phyloP scores from a whole-genome alignment of 2,329 filamentous ascomycete species.

The Epichloe scottii region DNA sequence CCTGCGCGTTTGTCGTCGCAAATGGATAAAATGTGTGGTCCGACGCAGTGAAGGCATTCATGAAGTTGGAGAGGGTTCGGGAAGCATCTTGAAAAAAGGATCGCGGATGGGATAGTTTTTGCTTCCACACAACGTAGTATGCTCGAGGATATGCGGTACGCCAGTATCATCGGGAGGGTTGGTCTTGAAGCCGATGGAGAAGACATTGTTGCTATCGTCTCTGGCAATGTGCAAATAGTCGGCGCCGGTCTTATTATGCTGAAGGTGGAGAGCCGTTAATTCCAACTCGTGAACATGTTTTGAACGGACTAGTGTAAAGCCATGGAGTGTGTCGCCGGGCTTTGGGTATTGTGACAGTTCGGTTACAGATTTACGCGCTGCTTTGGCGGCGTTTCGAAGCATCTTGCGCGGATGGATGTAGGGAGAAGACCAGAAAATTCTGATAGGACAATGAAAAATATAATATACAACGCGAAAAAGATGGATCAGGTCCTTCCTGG shows the following conservation, averaged over 20 bases:
- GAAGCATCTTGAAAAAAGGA: conserved; percentile 99
- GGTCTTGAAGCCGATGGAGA: conserved; percentile 98
- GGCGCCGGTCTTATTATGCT: conserved; percentile 89
- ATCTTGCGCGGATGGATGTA: conserved; percentile 20
- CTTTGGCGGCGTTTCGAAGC: conserved; percentile 40
- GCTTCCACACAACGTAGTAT: conserved; percentile 92
- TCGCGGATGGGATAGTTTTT: conserved; percentile 95
- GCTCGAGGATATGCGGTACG: conserved; percentile 92
- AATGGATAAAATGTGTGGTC: conserved; percentile 98
- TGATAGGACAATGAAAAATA: background rate
- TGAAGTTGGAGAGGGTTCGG: conserved; percentile 98
- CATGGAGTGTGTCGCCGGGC: conserved; percentile 76
- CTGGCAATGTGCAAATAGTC: conserved; percentile 92
- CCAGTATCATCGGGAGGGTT: conserved; percentile 95
- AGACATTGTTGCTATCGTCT: conserved; percentile 98
- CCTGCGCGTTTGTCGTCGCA: conserved; percentile 87
- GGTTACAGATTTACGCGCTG: conserved; percentile 53
- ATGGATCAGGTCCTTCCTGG: background rate
- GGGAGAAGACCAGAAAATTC: background rate
- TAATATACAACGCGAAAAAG: background rate
- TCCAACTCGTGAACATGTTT: conserved; percentile 93
- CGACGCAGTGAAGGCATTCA: conserved; percentile 96
- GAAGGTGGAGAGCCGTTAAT: conserved; percentile 77
- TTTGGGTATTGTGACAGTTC: conserved; percentile 65
- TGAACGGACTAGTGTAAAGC: conserved; percentile 78